These are phyloP conservation scores for Scedosporium minutisporum DNA, from an alignment of 2,329 filamentous ascomycete genomes.

Conservation along the genomic window DNA sequence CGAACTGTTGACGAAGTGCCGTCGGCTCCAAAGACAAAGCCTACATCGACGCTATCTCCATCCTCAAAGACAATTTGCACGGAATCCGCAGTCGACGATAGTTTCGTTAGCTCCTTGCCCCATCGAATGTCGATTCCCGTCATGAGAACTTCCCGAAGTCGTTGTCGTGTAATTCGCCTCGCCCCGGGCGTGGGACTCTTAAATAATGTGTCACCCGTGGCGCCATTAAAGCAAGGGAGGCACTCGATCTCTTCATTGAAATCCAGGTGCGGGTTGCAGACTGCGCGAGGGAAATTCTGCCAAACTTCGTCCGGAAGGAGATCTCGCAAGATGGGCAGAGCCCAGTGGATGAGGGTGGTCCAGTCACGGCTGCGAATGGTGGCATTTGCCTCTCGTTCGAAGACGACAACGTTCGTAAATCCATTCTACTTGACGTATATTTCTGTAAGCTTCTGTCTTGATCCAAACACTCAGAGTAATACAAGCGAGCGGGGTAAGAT, in stretches of 20 bases:
- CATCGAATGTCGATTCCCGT: conserved; percentile 23
- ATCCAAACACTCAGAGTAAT: background rate
- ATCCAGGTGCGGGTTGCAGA: conserved; percentile 24
- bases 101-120: conserved; percentile 14
- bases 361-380: conserved; percentile 24
- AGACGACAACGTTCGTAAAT: conserved; percentile 19
- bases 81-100: conserved; percentile 14
- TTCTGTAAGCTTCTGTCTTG: background rate
- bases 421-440: conserved; percentile 16
- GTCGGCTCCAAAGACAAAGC: conserved; percentile 23
- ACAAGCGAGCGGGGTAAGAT: background rate
- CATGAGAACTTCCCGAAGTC: conserved; percentile 21
- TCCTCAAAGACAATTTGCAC: conserved; percentile 7
- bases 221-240: conserved; percentile 22
- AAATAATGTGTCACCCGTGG: conserved; percentile 26
- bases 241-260: conserved; percentile 21
- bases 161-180: conserved; percentile 23
- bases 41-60: conserved; percentile 13
- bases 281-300: conserved; percentile 17
- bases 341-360: conserved; percentile 31
- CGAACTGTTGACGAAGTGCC: conserved; percentile 21
- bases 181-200: conserved; percentile 20
- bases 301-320: conserved; percentile 23
- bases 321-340: conserved; percentile 21
- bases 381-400: conserved; percentile 20